Base-by-base conservation (phyloP, 805 yeast genomes). In the Torulaspora maleeae region DNA sequence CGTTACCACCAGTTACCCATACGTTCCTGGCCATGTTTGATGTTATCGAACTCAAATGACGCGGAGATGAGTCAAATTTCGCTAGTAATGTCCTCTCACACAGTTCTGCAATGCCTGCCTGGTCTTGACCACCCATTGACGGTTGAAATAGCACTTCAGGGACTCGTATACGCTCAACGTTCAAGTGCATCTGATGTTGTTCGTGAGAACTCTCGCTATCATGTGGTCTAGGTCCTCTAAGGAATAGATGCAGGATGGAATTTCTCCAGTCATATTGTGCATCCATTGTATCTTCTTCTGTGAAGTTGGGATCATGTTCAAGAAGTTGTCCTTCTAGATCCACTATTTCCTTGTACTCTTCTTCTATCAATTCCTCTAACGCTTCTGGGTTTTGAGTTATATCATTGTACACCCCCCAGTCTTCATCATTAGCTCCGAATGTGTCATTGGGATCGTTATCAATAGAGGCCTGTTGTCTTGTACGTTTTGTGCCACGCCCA, bases 131-230 rank as follows among this genome's bases (percentile, higher is more conserved):
- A 0, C 95, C 95, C 50, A 93, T 88, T 7, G 83, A 77, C 5
- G 99, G 99, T 63, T 91, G 93, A 66, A 93, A 89, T 38, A 89
- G 61, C 2, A 90, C 82, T 66, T 93, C 99, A 0, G 98, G 97
- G 2, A 91, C 86, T 46, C 95, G 76, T 24, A 91, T 83, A 48
- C 99, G 75, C 67, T 93, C 99, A 34, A 91, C 75, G 63, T 91
- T 95, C 36, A 93, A 56, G 69, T 90, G 96, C 44, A 95, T 72
- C 68, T 93, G 98, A 66, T 90, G 95, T 50, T 82, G 83, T 55
- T 90, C 88, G 53, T 83, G 88, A n/a, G 80, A 76, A 43, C 85
- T 80, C 54, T 87, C 95, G 10, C 85, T 78, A 56, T 90, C 84
- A 63, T 78, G 88, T 36, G 86, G 89, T 39, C 88, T 77, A 27